These are phyloP conservation scores for Phytophthora pisi DNA, from an alignment of 352 stramenopile genomes.

Conservation along the genomic window DNA sequence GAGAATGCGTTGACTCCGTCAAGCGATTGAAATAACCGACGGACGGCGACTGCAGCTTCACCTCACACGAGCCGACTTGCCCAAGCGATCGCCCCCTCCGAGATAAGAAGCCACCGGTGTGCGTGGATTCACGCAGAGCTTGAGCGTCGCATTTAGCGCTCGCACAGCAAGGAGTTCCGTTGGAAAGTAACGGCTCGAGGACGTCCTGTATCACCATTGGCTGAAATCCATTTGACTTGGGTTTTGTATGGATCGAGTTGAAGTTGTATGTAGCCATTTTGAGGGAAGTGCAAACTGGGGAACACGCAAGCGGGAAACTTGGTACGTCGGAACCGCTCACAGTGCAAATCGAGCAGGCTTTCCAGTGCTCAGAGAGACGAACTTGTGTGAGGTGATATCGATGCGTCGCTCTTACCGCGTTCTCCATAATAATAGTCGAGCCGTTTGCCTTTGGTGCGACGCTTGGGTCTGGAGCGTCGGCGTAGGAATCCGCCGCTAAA, in stretches of 20 bases:
- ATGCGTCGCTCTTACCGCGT: neutral
- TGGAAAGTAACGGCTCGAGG: conserved; percentile 18
- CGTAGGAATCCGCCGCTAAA: neutral
- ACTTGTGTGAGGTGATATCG: conserved; percentile 2
- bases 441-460: conserved; percentile 5
- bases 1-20: conserved; percentile 7
- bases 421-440: conserved; percentile 13
- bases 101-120: conserved; percentile 11
- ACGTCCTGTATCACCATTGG: conserved; percentile 7
- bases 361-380: neutral
- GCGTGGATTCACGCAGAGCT: neutral
- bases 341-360: conserved; percentile 3
- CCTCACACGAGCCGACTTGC: conserved; percentile 2
- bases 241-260: conserved; percentile 12
- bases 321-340: too few relatives aligned
- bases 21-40: conserved; percentile 23
- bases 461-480: conserved; percentile 12
- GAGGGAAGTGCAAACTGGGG: neutral
- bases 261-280: conserved; percentile 28
- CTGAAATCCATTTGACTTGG: neutral
- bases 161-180: conserved; percentile 2
- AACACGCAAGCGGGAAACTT: too few relatives aligned
- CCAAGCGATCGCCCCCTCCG: conserved; percentile 3
- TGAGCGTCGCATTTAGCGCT: conserved; percentile 14
- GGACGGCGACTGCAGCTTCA: neutral